Evolutionary conservation across 495 filamentous ascomycete genomes (phyloP), one percentile per base, ranked within the genome.

Genomic region (Penicillium tannophilum): DNA sequence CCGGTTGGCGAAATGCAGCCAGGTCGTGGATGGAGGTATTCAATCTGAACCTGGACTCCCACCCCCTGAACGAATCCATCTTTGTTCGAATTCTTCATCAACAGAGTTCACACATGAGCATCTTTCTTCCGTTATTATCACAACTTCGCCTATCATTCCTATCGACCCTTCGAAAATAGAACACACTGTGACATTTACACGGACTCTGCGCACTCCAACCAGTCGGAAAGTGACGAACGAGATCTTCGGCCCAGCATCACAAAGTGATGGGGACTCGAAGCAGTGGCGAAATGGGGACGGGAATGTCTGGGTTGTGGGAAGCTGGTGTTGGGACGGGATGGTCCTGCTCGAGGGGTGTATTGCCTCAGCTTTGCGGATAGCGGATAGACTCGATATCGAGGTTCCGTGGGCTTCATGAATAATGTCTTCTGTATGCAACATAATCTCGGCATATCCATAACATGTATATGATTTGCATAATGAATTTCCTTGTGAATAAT

Each of bases 301-400:
- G 2, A 70, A 74, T 14, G 77, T 86, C 8, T 85, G 72, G 68
- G 58, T 86, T 30, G 78, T 74, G 8, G 84, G 84, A 17, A 77
- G 79, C 0, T 87, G 83, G 84, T 85, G 83, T 58, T 86, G 84
- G 83, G 84, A 87, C 72, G 84, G 84, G 0, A 85, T 86, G 83
- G 84, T 86, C 10, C 49, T 87, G 55, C 63, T 86, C 12, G 82
- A 86, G 60, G 84, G 84, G 9, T 87, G 84, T 55, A 66, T 84
- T 14, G 71, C 78, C 5, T 84, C 82, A 16, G 81, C 83, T 0
- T 77, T 80, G 64, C 67, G 76, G 14, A 75, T 86, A 43, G 84
- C 82, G 1, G 59, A 63, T 12, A 72, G 62, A 2, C 70, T 86
- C 30, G 81, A 71, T 3, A 79, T 85, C 14, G 61, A 76, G 17